phyloP scores from a whole-genome alignment of 805 yeast species.

The Kodamaea sagamina region DNA sequence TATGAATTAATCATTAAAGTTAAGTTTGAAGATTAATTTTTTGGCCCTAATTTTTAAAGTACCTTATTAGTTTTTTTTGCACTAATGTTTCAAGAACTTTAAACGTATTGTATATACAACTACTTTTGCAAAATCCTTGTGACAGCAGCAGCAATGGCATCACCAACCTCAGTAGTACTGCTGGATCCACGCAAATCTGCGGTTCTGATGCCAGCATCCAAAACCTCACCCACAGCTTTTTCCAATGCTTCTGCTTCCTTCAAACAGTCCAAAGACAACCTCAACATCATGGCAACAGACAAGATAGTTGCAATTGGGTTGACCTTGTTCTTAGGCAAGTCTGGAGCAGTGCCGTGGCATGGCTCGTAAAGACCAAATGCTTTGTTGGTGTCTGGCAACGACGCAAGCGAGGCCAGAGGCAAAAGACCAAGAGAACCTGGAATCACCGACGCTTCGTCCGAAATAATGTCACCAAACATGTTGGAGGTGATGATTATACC shows the following conservation, averaged over 20 bases:
- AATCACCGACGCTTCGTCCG: slow-evolving; percentile 96
- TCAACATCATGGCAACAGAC: slow-evolving; percentile 97
- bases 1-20: not conserved
- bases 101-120: not conserved
- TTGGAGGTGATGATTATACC: slow-evolving; percentile 92
- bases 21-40: too few relatives aligned
- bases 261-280: slow-evolving; percentile 78
- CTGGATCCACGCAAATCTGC: slow-evolving; percentile 88
- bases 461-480: slow-evolving; percentile 98
- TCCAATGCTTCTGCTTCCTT: slow-evolving; percentile 89
- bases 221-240: slow-evolving; percentile 78
- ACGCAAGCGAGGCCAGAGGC: slow-evolving; percentile 94
- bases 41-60: too few relatives aligned
- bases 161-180: slow-evolving; percentile 89
- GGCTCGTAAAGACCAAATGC: slow-evolving; percentile 98
- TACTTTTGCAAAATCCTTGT: slow-evolving; percentile 45
- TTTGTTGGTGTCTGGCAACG: slow-evolving; percentile 91
- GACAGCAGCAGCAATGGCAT: slow-evolving; percentile 81
- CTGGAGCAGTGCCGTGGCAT: slow-evolving; percentile 98
- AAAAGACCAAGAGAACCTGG: slow-evolving; percentile 96
- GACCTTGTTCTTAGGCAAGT: slow-evolving; percentile 80
- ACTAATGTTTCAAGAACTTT: too few relatives aligned
- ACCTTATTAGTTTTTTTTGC: too few relatives aligned
- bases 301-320: slow-evolving; percentile 95
- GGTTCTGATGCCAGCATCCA: slow-evolving; percentile 85